Base-by-base conservation (phyloP, 1,139 yeast genomes). In the Insectozyma bohioensis region DNA sequence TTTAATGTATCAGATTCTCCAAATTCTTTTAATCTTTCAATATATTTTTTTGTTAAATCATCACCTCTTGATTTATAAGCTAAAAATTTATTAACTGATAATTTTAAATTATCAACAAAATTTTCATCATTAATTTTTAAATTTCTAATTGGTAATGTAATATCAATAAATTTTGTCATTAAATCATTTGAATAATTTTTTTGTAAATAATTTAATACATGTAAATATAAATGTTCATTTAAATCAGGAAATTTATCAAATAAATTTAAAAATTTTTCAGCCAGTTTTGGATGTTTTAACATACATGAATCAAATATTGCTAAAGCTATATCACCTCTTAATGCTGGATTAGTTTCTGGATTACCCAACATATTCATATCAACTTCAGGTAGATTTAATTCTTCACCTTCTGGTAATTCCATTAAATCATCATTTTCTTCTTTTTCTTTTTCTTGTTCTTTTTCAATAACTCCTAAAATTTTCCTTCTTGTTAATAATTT, bases 291-390 rank as follows among this genome's bases (percentile, higher is more conserved):
- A 12, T 18, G 17, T 15, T 20, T 30, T 5, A 4, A 13, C 36
- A 84, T 62, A 28, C 85, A 81, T 27, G 85, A 72, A 54, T 88
- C 96, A 51, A 77, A 88, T 14, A 88, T 76, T 0, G 95, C 78
- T 46, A 88, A 67, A 3, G 94, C 94, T 35, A 90, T 79, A 52
- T 88, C 96, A 37, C 97, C 97, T 48, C 80, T 79, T 46, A 90
- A 67, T 0, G 95, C 97, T 6, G 97, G 96, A 51, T 88, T 90
- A 16, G 87, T 78, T 33, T 84, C 92, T 10, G 85, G 81, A 45
- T 81, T 80, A 22, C 97, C 97, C 43, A 90, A 67, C 75, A 86
- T 81, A 45, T 80, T 81, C 71, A 87, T 74, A 52, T 88, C 95
- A 12, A 90, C 87, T 45, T 87, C 96, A 0, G 97, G 97, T 44